phyloP scores from a whole-genome alignment of 192 early-diverging fungal species.

The Coemansia sp. region DNA sequence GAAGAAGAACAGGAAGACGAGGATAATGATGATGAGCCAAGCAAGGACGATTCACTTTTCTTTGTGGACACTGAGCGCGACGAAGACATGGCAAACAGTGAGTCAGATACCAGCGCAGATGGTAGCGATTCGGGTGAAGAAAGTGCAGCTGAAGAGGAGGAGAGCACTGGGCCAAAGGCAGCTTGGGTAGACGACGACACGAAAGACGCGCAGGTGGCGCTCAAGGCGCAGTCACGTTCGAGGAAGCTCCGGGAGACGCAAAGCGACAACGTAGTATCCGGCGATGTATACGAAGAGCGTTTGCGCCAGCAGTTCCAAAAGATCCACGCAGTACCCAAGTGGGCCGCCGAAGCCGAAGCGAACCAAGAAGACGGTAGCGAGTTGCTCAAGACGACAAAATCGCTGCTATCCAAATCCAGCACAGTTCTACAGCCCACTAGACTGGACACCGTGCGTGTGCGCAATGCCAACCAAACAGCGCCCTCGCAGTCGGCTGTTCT shows the following conservation, averaged over 20 bases:
- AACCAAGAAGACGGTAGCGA: slow-evolving; percentile 51
- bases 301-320: slow-evolving; percentile 83
- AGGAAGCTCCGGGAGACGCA: slow-evolving; percentile 78
- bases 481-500: slow-evolving; percentile 62
- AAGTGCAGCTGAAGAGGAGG: slow-evolving; percentile 35
- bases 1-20: background rate
- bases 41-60: slow-evolving; percentile 26
- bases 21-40: slow-evolving; percentile 1
- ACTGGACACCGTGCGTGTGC: slow-evolving; percentile 31
- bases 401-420: slow-evolving; percentile 15
- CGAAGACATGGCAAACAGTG: background rate
- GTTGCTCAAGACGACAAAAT: slow-evolving; percentile 25
- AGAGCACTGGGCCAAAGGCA: slow-evolving; percentile 25
- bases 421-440: slow-evolving; percentile 15
- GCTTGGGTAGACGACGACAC: slow-evolving; percentile 87
- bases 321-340: slow-evolving; percentile 81
- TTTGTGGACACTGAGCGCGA: slow-evolving; percentile 42
- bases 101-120: background rate
- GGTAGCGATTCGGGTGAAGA: slow-evolving; percentile 1
- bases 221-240: slow-evolving; percentile 62
- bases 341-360: slow-evolving; percentile 59
- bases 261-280: slow-evolving; percentile 71
- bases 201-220: slow-evolving; percentile 66
- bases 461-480: slow-evolving; percentile 34
- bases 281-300: slow-evolving; percentile 80